phyloP scores from a whole-genome alignment of 2,329 filamentous ascomycete species.

The Aspergillus spinulosporus region DNA sequence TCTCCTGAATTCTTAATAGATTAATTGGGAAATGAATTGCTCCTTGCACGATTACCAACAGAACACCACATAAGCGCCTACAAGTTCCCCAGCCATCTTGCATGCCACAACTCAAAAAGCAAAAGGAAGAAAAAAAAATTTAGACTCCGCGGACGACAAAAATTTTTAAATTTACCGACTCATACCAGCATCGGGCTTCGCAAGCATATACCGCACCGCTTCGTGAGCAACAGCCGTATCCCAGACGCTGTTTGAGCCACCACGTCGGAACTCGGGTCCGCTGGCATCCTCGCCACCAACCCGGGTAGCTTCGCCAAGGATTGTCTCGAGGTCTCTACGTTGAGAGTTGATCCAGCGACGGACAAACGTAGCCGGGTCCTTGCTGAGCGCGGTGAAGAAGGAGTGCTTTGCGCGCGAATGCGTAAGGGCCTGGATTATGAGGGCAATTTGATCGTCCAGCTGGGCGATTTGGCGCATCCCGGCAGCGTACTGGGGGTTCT shows the following conservation, averaged over 20 bases:
- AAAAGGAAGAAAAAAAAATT: not conserved
- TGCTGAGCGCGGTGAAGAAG: conserved; percentile 76
- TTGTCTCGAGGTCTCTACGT: conserved; percentile 83
- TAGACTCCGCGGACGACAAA: not conserved
- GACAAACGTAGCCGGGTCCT: conserved; percentile 82
- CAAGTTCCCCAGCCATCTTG: conserved; percentile 10
- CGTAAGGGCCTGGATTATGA: conserved; percentile 77
- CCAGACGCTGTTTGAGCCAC: conserved; percentile 63
- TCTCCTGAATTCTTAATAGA: not conserved
- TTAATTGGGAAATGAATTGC: conserved; percentile 7
- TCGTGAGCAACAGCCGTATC: conserved; percentile 61
- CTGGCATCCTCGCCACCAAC: conserved; percentile 56
- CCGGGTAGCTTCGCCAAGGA: conserved; percentile 76
- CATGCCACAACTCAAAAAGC: not conserved
- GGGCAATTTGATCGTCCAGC: conserved; percentile 82
- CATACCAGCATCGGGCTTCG: conserved; percentile 44
- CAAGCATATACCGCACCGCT: conserved; percentile 62
- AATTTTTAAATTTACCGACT: conserved; percentile 20
- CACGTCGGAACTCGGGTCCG: conserved; percentile 47
- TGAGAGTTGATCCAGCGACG: conserved; percentile 88
- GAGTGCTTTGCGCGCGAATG: conserved; percentile 87
- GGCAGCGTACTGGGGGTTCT: conserved; percentile 67
- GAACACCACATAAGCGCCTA: conserved; percentile 31
- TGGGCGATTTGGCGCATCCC: conserved; percentile 73
- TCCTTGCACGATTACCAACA: conserved; percentile 15